phyloP scores from a whole-genome alignment of 257 asterid species.

The Euphrasia confusa region DNA sequence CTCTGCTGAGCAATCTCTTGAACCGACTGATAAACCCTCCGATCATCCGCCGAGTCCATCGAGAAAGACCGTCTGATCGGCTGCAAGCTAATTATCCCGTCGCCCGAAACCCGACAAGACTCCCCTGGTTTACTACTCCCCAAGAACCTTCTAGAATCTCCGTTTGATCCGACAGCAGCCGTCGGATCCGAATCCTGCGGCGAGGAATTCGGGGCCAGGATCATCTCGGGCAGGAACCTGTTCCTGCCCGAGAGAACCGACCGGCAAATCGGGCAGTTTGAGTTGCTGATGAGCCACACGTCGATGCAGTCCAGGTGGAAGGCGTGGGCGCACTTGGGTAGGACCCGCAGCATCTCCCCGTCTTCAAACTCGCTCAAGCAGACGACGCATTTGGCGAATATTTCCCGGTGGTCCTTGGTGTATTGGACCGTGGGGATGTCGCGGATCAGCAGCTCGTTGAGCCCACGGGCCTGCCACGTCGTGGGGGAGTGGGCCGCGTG shows the following conservation, averaged over 20 bases:
- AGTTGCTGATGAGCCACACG: slow-evolving; percentile 64
- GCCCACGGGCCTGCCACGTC: slow-evolving; percentile 61
- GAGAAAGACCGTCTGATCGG: slow-evolving; percentile 83
- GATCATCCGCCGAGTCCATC: slow-evolving; percentile 77
- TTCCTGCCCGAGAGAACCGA: slow-evolving; percentile 56
- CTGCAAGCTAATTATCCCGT: slow-evolving; percentile 42
- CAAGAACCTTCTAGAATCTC: slow-evolving; percentile 38
- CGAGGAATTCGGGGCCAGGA: slow-evolving; percentile 66
- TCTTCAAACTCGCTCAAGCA: slow-evolving; percentile 68
- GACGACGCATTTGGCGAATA: slow-evolving; percentile 56
- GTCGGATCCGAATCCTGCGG: slow-evolving; percentile 55
- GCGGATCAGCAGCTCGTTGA: slow-evolving; percentile 55
- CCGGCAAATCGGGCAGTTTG: slow-evolving; percentile 80
- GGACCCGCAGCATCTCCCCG: slow-evolving; percentile 50
- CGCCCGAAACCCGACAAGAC: slow-evolving; percentile 48
- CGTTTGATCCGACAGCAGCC: slow-evolving; percentile 25
- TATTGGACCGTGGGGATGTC: slow-evolving; percentile 64
- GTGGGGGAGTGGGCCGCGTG: slow-evolving; percentile 49
- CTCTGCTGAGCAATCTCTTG: slow-evolving; percentile 50
- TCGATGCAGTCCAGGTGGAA: slow-evolving; percentile 82
- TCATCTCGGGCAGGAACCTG: slow-evolving; percentile 30
- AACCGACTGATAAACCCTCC: slow-evolving; percentile 45
- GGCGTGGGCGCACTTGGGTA: slow-evolving; percentile 74
- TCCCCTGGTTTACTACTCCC: slow-evolving; percentile 31
- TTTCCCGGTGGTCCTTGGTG: slow-evolving; percentile 27